phyloP scores from a whole-genome alignment of 2,329 filamentous ascomycete species.

The Aspergillus sp. region DNA sequence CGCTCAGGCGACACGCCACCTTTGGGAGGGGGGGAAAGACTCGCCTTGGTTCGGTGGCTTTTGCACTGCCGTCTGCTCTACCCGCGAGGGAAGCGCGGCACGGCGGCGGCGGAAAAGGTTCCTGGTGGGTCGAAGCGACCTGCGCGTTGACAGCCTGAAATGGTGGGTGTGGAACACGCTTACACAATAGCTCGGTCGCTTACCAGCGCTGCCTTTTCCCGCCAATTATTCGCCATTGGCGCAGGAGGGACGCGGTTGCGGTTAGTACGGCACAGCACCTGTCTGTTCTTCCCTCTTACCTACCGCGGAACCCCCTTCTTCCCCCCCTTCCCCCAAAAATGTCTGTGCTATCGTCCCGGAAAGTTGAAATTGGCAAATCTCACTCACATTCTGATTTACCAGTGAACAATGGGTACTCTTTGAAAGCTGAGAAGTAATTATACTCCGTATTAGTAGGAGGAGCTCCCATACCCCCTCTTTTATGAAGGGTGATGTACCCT shows the following conservation, averaged over 20 bases:
- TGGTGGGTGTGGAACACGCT: neutral
- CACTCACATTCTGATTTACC: too few relatives aligned
- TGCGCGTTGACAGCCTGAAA: conserved; percentile 1
- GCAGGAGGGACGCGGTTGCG: conserved; percentile 25
- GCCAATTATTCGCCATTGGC: conserved; percentile 31
- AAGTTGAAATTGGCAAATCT: too few relatives aligned
- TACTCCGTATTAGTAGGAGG: too few relatives aligned
- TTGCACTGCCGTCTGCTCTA: conserved; percentile 11
- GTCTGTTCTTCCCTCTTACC: too few relatives aligned
- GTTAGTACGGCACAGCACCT: neutral
- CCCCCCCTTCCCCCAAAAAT: too few relatives aligned
- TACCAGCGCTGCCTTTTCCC: conserved; percentile 1
- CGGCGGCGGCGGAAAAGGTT: conserved; percentile 17
- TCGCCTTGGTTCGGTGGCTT: conserved; percentile 15
- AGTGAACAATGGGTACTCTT: too few relatives aligned
- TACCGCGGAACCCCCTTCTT: neutral
- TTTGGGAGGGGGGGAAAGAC: conserved; percentile 18
- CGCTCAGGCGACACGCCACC: conserved; percentile 36
- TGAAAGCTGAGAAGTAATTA: too few relatives aligned
- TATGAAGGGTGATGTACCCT: too few relatives aligned
- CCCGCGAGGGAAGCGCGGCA: conserved; percentile 29
- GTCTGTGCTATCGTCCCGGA: too few relatives aligned
- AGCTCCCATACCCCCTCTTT: too few relatives aligned
- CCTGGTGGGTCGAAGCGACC: conserved; percentile 15
- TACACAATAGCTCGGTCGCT: conserved; percentile 13